phyloP scores from a whole-genome alignment of 2,329 filamentous ascomycete genomes.

The Rhinocladiella mackenziei region DNA sequence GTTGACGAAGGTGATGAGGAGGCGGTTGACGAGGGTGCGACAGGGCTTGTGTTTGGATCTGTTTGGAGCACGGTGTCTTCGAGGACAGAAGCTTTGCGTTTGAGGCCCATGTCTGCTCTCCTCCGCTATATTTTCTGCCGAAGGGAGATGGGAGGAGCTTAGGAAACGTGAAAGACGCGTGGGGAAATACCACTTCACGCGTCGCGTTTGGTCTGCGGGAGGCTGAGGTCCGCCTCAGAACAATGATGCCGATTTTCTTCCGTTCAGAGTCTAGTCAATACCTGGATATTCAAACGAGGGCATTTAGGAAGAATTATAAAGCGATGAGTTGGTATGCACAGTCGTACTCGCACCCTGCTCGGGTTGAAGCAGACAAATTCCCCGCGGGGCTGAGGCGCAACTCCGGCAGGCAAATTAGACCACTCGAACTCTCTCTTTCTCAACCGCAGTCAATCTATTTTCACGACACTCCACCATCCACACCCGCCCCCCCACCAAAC shows the following conservation, averaged over 20 bases:
- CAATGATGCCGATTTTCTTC: too few species aligned
- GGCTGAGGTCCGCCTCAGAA: too few species aligned
- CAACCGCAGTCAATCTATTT: background rate
- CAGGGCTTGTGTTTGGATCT: slow-evolving; percentile 3
- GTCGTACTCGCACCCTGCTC: too few species aligned
- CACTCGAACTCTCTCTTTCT: background rate
- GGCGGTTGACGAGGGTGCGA: slow-evolving; percentile 6
- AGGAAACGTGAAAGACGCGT: slow-evolving; percentile 7
- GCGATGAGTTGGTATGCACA: too few species aligned
- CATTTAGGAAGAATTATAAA: too few species aligned
- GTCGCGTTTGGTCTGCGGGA: too few species aligned
- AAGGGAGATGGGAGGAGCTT: background rate
- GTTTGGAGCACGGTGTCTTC: slow-evolving; percentile 8
- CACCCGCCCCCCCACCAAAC: background rate
- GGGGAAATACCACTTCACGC: slow-evolving; percentile 22
- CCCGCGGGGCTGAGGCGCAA: too few species aligned
- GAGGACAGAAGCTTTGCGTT: slow-evolving; percentile 27
- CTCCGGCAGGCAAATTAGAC: too few species aligned
- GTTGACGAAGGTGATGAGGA: slow-evolving; percentile 15
- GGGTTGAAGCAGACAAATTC: too few species aligned
- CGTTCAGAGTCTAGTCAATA: too few species aligned
- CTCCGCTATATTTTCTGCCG: background rate
- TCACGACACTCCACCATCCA: slow-evolving; percentile 2
- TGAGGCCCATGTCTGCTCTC: slow-evolving; percentile 23
- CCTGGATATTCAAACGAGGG: too few species aligned